Conservation (phyloP, 257 asterid species). For the Solanum habrochaites region DNA sequence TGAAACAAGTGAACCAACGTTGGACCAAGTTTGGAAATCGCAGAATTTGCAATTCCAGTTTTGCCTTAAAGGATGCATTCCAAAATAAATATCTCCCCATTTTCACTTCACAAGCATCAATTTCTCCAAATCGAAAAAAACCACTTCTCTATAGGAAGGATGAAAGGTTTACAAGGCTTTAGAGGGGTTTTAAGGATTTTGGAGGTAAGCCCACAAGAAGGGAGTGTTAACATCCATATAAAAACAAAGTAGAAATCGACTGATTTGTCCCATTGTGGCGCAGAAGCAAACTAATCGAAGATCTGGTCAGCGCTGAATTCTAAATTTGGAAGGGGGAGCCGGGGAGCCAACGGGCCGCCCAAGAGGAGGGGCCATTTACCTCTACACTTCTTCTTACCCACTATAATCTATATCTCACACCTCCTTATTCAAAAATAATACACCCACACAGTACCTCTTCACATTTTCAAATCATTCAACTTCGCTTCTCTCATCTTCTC, state of each 20-base stretch:
- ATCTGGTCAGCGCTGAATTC: too few relatives aligned
- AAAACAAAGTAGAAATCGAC: background rate
- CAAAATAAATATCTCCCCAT: constrained; percentile 69
- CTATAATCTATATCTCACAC: background rate
- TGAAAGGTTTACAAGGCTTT: background rate
- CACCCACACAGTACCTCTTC: background rate
- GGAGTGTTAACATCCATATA: background rate
- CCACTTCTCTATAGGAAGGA: background rate
- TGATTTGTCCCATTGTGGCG: background rate
- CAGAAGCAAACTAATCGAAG: too few relatives aligned
- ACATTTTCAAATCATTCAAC: background rate
- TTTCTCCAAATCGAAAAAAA: background rate
- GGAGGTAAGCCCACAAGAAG: background rate
- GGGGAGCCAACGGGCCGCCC: too few relatives aligned
- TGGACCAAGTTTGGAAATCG: constrained; percentile 51
- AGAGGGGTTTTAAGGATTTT: background rate
- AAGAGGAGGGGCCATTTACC: too few relatives aligned
- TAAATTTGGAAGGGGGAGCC: too few relatives aligned
- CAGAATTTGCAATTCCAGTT: constrained; percentile 72
- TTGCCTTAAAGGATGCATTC: constrained; percentile 62
- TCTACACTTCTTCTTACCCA: background rate
- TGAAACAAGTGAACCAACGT: constrained; percentile 36
- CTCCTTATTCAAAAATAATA: background rate
- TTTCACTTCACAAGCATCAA: background rate
- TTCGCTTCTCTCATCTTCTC: background rate